Base-by-base conservation (phyloP, 2,329 filamentous ascomycete genomes). In the Talaromyces albobiverticillius region DNA sequence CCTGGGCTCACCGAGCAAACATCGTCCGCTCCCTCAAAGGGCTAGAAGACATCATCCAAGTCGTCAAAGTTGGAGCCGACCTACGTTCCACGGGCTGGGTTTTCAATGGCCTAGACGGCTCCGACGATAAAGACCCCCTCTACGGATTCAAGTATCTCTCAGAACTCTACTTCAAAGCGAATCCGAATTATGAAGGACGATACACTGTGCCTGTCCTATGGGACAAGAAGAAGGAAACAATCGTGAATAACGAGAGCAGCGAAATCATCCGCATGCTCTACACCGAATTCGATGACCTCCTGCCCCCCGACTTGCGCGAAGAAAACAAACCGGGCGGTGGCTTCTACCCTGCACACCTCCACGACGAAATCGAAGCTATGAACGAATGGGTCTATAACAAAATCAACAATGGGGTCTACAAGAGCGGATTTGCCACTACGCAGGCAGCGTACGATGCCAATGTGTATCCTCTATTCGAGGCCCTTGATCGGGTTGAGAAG, bases 191-290 rank as follows among this genome's bases (percentile, higher is more conserved):
- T 64, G 66, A 75, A 8, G 90, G 87, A 1, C 81, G 90, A 13
- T 93, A 89, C 70, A 95, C 90, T 0, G 90, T 95, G 6, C 90
- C 90, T 0, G 84, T 88, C 22, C 77, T 95, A 49, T 95, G 88
- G 75, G 90, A 95, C 73, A 90, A 84, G 74, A 85, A 87, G 75
- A 74, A 77, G 51, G 81, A 84, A 64, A 82, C 78, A 8, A 92
- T 95, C 63, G 89, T 95, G 59, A 93, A 82, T 79, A 95, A 95
- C 62, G 90, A 95, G 78, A 90, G 87, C 69, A 87, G 84, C 61
- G 90, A 95, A 75, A 94, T 95, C 67, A 83, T 95, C 64, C 83
- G 90, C 61, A 94, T 95, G 87, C 75, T 95, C 52, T 87, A 87
- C 64, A 78, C 77, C 18, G 87, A 82, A 67, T 96, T 96, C 65